Evolutionary conservation across 2,329 filamentous ascomycete genomes (phyloP).

Genomic region (Calonectria henricotiae): DNA sequence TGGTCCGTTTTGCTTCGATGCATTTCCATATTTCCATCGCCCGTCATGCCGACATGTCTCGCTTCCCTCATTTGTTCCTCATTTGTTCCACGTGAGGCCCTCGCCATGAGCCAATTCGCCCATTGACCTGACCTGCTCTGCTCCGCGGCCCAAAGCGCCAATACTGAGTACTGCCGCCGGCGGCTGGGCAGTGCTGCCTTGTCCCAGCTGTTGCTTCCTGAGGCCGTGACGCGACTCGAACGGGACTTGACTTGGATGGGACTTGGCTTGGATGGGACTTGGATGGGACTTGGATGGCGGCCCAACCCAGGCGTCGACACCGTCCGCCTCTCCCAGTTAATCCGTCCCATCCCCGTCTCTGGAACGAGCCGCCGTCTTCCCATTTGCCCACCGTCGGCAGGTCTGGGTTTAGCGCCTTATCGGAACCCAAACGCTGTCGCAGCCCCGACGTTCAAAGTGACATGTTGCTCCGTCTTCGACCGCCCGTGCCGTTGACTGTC

Average conservation of each 20-base stretch:
- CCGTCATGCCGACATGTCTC: conserved; percentile 1
- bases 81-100: conserved; percentile 36
- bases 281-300: conserved; percentile 17
- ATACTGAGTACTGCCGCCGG: conserved; percentile 4
- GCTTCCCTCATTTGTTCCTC: conserved; percentile 23
- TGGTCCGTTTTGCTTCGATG: conserved; percentile 21
- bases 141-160: conserved; percentile 12
- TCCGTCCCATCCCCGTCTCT: conserved; percentile 11
- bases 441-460: conserved; percentile 29
- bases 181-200: conserved; percentile 6
- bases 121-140: conserved; percentile 1
- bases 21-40: conserved; percentile 7
- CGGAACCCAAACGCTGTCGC: conserved; percentile 20
- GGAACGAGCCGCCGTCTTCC: conserved; percentile 11
- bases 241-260: no score
- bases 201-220: conserved; percentile 1
- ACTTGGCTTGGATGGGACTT: no score
- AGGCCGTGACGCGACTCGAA: not conserved
- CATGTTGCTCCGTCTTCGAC: conserved; percentile 23
- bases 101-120: conserved; percentile 34
- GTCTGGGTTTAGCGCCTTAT: conserved; percentile 17
- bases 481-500: not conserved
- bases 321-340: conserved; percentile 13
- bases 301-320: conserved; percentile 25
- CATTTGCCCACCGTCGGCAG: conserved; percentile 9